Evolutionary conservation across 768 basidiomycete species (phyloP), one percentile per base, ranked within the genome.

Genomic region (Amanita pallidorosea): DNA sequence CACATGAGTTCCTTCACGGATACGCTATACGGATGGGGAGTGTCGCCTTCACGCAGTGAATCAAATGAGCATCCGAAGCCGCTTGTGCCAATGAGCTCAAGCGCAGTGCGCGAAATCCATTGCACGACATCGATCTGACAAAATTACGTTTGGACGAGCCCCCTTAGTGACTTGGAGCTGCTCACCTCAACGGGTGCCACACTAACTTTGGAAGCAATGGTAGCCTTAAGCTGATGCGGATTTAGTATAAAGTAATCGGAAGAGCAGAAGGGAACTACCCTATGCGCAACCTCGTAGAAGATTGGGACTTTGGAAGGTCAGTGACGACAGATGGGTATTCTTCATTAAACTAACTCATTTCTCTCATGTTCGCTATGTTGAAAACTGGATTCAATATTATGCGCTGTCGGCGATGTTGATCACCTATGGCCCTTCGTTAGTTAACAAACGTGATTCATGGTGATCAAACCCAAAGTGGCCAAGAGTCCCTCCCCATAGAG

Each of bases 1-100:
- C 49, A 70, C 70, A 59, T 46, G 27, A 70, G 57, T 12, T 57
- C 49, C 48, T 67, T 68, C 40, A 66, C 57, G 6, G 69, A 60
- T n/a, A 45, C 49, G 33, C 55, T 57, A 47, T 67, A 73, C 34
- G 59, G 67, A 57, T 65, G 67, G 1, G 55, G 52, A 5, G 52
- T 45, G 9, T 55, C 44, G 36, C 67, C 65, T 31, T 66, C 65
- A 11, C 53, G 57, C 3, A 77, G 61, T 0, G 65, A 49, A 53
- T 74, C 71, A 37, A 74, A 73, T n/a, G 69, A 70, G 43, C 65
- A 62, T 6, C 71, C 72, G 25, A 78, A 63, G 4, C 76, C 74
- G 15, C 69, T 69, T 60, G 72, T 74, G 3, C 72, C 74, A 38
- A 78, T 68, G 38, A 76, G 60, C 53, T 78, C 75, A 9, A 77